Conservation (phyloP, 1,284 basidiomycete species). For the Ganoderma sinense region DNA sequence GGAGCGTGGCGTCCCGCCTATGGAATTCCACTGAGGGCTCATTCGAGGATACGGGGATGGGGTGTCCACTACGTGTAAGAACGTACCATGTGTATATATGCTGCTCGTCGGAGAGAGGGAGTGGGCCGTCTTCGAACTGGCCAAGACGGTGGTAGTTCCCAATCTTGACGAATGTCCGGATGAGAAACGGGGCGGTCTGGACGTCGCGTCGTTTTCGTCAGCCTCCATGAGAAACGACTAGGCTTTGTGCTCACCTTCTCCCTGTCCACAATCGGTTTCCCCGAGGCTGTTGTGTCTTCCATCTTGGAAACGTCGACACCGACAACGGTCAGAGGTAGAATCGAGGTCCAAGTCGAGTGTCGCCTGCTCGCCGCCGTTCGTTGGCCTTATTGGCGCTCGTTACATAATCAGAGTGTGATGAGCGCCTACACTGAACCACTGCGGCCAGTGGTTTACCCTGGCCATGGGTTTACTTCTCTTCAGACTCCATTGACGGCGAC, state of each 20-base stretch:
- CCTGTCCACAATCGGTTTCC: slow-evolving; percentile 44
- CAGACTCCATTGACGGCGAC: not conserved
- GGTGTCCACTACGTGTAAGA: too few relatives aligned
- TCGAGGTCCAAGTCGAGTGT: not conserved
- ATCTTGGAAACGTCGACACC: slow-evolving; percentile 4
- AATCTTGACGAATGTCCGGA: slow-evolving; percentile 81
- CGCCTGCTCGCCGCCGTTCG: not conserved
- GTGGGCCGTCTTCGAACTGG: slow-evolving; percentile 76
- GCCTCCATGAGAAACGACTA: not conserved
- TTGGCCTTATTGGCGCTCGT: not conserved
- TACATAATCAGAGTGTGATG: too few relatives aligned
- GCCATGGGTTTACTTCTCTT: not conserved
- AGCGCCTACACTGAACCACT: too few relatives aligned
- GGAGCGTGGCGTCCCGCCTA: slow-evolving; percentile 82
- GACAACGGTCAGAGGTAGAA: not conserved
- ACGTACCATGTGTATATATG: slow-evolving; percentile 79
- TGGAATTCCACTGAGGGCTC: not conserved
- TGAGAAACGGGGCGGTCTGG: slow-evolving; percentile 79
- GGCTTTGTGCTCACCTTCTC: slow-evolving; percentile 42
- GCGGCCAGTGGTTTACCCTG: too few relatives aligned
- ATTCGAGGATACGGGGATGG: too few relatives aligned
- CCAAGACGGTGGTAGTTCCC: slow-evolving; percentile 74
- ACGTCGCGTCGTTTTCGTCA: not conserved
- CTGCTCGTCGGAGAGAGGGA: slow-evolving; percentile 79
- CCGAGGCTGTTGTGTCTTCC: slow-evolving; percentile 40